Base-by-base conservation (phyloP, 495 filamentous ascomycete genomes). In the Penicillium paxilli region DNA sequence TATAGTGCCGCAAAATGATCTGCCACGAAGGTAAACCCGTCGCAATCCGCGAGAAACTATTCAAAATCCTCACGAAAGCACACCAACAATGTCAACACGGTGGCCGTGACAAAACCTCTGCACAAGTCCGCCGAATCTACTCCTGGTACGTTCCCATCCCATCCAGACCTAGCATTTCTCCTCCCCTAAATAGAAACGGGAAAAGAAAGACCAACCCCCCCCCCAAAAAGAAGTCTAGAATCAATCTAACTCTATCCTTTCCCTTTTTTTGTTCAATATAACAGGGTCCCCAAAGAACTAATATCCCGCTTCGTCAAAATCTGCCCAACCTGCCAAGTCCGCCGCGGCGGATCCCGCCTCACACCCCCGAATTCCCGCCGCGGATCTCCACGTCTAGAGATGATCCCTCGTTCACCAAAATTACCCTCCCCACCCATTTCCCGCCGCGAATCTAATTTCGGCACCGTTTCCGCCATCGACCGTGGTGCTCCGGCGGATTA, bases 1-100 rank as follows among this genome's bases (percentile, higher is more conserved):
- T 45, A 4, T 21, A 75, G 70, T 69, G 65, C 51, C 71, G 59
- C 42, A 72, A 76, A 49, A 74, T 78, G 72, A 80, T 83, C 45
- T 81, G 76, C 45, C 81, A 84, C 52, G 80, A 83, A 57, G 78
- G 76, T n/a, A 83, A 83, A 55, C 81, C 81, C 7, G 81, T 83
- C 23, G 81, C 81, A n/a, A 79, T 83, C 49, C 77, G 80, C 21
- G 81, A 84, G 63, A 77, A 81, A 49, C 51, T 84, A 16, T 83
- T 81, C 62, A 76, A 80, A 50, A 78, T 84, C 35, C 72, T 84
- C 53, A 82, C 78, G 32, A 77, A 68, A 25, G 80, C 81, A 37
- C 81, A 84, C 56, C 75, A 79, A 28, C 78, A 80, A 57, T 82
- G 80, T 23, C 78, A 83, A 45, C 81, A 84, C 59, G 81, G 81